Evolutionary conservation across 805 yeast species (phyloP), one percentile per base, ranked within the genome.

Genomic region (Ogataea ramenticola): DNA sequence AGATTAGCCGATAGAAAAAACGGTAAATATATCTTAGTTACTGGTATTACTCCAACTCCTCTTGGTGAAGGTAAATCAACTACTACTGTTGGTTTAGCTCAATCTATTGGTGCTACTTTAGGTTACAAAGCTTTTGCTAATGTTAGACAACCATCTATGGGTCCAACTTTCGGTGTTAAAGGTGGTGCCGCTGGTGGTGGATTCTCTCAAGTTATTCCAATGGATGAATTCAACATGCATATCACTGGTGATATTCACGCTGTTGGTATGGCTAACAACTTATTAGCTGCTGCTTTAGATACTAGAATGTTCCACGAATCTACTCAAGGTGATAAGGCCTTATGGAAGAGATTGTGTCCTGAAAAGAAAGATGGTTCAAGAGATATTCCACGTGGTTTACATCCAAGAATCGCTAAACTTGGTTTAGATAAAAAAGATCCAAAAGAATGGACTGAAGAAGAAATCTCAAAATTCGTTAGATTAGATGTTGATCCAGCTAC

Each of bases 141-240:
- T 57, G 96, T 91, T 42, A 85, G 99, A 65, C 99, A 91, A 65
- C 98, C 98, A 26, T 85, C 95, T 10, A 88, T 91, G 96, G 98
- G 98, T 34, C 99, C 99, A 42, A 91, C 98, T 17, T 91, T 91
- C 57, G 99, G 99, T 64, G 89, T 91, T 56, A 91, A 91, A 70
- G 99, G 99, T 59, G 98, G 98, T 65, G 99, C 99, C 46, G 98
- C 98, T 17, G 99, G 99, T 56, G 99, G 98, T 61, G 98, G 98
- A 40, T 91, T 89, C 66, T 77, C 98, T 2, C 98, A 91, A 68
- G 98, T 91, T 39, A 90, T 91, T 55, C 98, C 98, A 42, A 91
- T 91, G 97, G 99, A 91, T 66, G 97, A 91, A 68, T 91, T 91
- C 74, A 91, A 93, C 71, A 79, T 93, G 86, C 98, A 91, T 64